Evolutionary conservation across 2,329 filamentous ascomycete genomes (phyloP).

Genomic region (Talaromyces sp.): DNA sequence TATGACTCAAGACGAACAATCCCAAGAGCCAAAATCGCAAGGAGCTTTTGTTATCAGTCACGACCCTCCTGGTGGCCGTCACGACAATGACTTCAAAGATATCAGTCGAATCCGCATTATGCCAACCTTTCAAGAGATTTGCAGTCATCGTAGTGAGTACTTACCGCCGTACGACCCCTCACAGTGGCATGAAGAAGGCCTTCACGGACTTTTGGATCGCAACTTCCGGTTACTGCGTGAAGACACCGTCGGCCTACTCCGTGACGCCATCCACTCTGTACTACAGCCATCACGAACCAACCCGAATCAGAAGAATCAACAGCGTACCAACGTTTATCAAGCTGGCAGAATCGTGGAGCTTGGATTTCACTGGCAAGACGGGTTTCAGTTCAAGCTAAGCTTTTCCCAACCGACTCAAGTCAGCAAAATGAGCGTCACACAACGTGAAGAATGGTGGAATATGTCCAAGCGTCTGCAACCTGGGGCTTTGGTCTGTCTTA

Average conservation of each 20-base stretch:
- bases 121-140: constrained; percentile 37
- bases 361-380: not conserved
- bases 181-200: constrained; percentile 28
- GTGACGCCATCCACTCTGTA: constrained; percentile 29
- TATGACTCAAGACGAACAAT: not conserved
- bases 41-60: constrained; percentile 19
- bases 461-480: constrained; percentile 30
- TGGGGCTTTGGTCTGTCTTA: constrained; percentile 30
- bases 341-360: not conserved
- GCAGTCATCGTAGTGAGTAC: constrained; percentile 28
- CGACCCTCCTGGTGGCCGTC: constrained; percentile 29
- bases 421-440: not conserved
- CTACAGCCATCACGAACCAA: not conserved
- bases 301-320: not conserved
- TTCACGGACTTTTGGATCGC: constrained; percentile 32
- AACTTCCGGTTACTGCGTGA: constrained; percentile 39
- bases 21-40: not conserved
- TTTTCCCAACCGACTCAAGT: constrained; percentile 27
- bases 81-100: constrained; percentile 37
- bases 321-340: constrained; percentile 9
- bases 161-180: constrained; percentile 31
- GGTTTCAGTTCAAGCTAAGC: constrained; percentile 14
- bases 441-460: constrained; percentile 29
- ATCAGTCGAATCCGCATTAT: constrained; percentile 35
- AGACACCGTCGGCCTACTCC: constrained; percentile 33